Conservation (phyloP, 768 basidiomycete genomes). For the Panaeolus papilionaceus region DNA sequence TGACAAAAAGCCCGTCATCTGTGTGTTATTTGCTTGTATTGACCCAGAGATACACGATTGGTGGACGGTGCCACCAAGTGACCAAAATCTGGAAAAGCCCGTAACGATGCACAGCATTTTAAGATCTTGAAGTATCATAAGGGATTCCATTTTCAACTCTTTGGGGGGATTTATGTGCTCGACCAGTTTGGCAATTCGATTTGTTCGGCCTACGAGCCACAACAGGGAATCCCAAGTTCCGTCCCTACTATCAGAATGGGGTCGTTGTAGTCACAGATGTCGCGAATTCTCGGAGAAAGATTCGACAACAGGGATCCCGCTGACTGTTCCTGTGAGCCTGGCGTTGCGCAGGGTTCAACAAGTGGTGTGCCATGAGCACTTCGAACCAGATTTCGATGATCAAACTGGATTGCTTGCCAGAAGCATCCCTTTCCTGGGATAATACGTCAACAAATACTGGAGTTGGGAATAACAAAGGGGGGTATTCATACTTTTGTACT, state of each 20-base stretch:
- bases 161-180: conserved; percentile 43
- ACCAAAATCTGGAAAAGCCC: conserved; percentile 38
- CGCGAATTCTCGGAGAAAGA: conserved; percentile 50
- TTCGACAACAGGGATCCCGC: conserved; percentile 50
- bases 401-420: conserved; percentile 47
- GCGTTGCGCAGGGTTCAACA: conserved; percentile 51
- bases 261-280: conserved; percentile 40
- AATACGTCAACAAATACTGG: conserved; percentile 50
- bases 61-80: conserved; percentile 34
- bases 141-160: conserved; percentile 34
- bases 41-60: conserved; percentile 18
- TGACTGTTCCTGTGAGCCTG: conserved; percentile 52
- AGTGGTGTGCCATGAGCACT: conserved; percentile 44
- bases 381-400: conserved; percentile 53
- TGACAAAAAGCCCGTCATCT: conserved; percentile 13
- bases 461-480: conserved; percentile 47
- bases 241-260: conserved; percentile 47
- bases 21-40: conserved; percentile 16
- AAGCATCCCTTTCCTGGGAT: conserved; percentile 46
- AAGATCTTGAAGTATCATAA: conserved; percentile 41
- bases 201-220: conserved; percentile 57
- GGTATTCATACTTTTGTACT: conserved; percentile 27
- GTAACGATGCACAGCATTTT: conserved; percentile 30
- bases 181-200: conserved; percentile 37
- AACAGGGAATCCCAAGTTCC: conserved; percentile 55